phyloP scores from a whole-genome alignment of 2,329 filamentous ascomycete genomes.

The Colletotrichum tanaceti region DNA sequence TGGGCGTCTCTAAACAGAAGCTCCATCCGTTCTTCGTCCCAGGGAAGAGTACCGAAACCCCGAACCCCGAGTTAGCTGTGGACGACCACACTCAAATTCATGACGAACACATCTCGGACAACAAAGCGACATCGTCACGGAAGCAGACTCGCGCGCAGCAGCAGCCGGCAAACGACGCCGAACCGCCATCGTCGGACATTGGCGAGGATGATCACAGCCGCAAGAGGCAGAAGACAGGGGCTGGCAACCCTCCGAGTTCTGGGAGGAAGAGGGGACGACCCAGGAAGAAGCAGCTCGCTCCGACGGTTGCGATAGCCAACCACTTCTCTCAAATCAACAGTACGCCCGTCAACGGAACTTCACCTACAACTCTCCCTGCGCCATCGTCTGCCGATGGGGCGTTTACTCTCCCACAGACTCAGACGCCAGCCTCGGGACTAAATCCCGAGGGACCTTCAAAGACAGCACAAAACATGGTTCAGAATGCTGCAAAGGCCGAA shows the following conservation, averaged over 20 bases:
- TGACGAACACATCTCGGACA: background rate
- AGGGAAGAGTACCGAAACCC: slow-evolving; percentile 18
- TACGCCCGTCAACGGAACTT: slow-evolving; percentile 9
- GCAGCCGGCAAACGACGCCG: slow-evolving; percentile 26
- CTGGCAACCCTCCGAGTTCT: slow-evolving; percentile 37
- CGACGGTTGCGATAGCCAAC: slow-evolving; percentile 42
- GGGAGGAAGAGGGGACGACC: slow-evolving; percentile 42
- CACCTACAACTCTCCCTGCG: slow-evolving; percentile 7
- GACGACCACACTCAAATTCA: background rate
- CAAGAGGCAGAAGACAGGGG: slow-evolving; percentile 46
- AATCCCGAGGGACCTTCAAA: background rate
- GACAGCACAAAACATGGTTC: background rate
- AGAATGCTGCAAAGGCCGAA: slow-evolving; percentile 10
- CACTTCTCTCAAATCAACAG: slow-evolving; percentile 42
- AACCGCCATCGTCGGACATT: slow-evolving; percentile 25
- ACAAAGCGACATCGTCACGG: background rate
- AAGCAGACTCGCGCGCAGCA: slow-evolving; percentile 19
- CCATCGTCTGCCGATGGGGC: background rate
- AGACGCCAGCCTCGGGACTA: background rate
- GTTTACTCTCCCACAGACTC: background rate
- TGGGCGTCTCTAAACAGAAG: slow-evolving; percentile 55
- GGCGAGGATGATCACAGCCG: slow-evolving; percentile 37
- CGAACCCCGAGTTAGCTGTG: slow-evolving; percentile 1
- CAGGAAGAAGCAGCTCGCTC: slow-evolving; percentile 44
- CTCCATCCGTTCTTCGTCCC: slow-evolving; percentile 67